A percentile compares a stretch with the other conserved stretches of the same genome.
These are phyloP conservation scores for Peronosclerospora sorghi DNA, from an alignment of 352 stramenopile species.

Conservation along the genomic window DNA sequence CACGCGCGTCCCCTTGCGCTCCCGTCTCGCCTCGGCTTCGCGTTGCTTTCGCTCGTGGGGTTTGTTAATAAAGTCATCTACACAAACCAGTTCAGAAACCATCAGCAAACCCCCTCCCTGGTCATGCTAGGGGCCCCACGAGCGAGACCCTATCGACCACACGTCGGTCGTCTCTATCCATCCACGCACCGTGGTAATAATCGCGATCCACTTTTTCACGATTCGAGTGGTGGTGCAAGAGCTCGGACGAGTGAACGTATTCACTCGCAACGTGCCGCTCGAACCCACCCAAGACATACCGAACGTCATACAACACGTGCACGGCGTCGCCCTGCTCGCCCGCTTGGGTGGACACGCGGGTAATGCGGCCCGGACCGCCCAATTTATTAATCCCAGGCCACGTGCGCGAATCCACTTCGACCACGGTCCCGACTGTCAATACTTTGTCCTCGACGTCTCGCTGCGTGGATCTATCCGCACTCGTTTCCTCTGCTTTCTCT, in stretches of 20 bases:
- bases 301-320: conserved; percentile 68
- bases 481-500: background rate
- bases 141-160: background rate
- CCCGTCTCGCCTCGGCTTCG: conserved; percentile 6
- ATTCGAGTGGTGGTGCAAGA: conserved; percentile 28
- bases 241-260: conserved; percentile 44
- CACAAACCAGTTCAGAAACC: background rate
- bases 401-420: conserved; percentile 61
- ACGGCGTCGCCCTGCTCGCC: conserved; percentile 1
- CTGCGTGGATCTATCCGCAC: no score
- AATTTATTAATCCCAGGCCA: conserved; percentile 85
- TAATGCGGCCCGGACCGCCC: conserved; percentile 53
- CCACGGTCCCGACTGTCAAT: conserved; percentile 31
- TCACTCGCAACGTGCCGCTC: conserved; percentile 62
- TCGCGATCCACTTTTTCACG: conserved; percentile 32
- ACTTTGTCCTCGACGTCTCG: conserved; percentile 5
- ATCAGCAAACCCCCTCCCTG: background rate
- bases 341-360: conserved; percentile 16
- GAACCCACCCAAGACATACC: conserved; percentile 71
- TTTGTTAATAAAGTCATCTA: conserved; percentile 52
- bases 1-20: background rate
- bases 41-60: conserved; percentile 18
- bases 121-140: background rate
- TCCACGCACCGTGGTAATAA: conserved; percentile 50
- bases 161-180: background rate